Percentiles rank a stretch among this genome's conserved stretches.
Evolutionary conservation across 2,329 filamentous ascomycete species (phyloP).

Genomic region (Aspergillus ibericus): DNA sequence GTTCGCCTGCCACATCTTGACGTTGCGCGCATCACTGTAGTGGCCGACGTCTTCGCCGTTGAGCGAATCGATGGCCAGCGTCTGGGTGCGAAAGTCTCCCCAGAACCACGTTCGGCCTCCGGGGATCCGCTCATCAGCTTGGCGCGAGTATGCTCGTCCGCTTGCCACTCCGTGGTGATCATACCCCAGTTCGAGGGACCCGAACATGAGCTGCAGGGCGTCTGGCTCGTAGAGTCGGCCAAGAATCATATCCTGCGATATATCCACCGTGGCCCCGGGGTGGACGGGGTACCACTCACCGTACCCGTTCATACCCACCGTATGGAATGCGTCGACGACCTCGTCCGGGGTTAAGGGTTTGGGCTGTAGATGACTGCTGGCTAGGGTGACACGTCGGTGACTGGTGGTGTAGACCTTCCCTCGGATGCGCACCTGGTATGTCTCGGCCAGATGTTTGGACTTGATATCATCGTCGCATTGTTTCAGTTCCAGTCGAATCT

Average conservation of each 20-base stretch:
- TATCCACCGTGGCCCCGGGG: conserved; percentile 41
- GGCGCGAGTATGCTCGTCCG: conserved; percentile 49
- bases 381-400: conserved; percentile 26
- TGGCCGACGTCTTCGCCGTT: conserved; percentile 55
- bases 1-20: conserved; percentile 48
- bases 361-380: conserved; percentile 18
- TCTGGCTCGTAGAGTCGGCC: conserved; percentile 56
- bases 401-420: conserved; percentile 51
- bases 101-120: conserved; percentile 55
- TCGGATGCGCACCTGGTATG: conserved; percentile 48
- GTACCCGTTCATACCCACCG: conserved; percentile 47
- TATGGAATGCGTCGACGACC: conserved; percentile 37
- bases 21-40: conserved; percentile 47
- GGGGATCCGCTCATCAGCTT: conserved; percentile 52
- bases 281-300: conserved; percentile 55
- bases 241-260: conserved; percentile 55
- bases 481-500: conserved; percentile 53
- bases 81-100: conserved; percentile 57
- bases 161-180: conserved; percentile 50
- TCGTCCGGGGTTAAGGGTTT: conserved; percentile 33
- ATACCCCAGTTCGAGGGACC: conserved; percentile 38
- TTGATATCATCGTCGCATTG: conserved; percentile 51
- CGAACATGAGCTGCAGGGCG: conserved; percentile 50
- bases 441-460: conserved; percentile 47
- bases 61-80: conserved; percentile 55